Percentiles rank a stretch among this genome's conserved stretches.
These are phyloP conservation scores for Diaporthe capsici DNA, from an alignment of 2,329 filamentous ascomycete genomes.

Conservation along the genomic window DNA sequence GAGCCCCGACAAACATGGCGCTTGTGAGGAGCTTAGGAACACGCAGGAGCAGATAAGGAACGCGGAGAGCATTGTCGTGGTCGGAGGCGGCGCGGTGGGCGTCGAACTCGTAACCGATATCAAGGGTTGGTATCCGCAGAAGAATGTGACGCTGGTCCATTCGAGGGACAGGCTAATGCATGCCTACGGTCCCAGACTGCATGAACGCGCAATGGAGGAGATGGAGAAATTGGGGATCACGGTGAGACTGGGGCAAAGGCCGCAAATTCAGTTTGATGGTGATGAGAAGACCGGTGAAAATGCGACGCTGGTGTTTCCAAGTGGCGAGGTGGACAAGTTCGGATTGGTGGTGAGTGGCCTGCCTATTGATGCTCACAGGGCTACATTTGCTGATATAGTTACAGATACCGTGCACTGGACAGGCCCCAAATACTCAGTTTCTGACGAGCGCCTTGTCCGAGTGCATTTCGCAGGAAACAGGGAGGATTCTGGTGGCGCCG, in stretches of 20 bases:
- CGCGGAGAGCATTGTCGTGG: conserved; percentile 60
- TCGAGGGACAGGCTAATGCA: conserved; percentile 68
- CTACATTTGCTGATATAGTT: neutral
- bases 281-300: conserved; percentile 61
- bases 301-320: conserved; percentile 57
- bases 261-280: conserved; percentile 58
- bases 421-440: conserved; percentile 68
- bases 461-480: conserved; percentile 58
- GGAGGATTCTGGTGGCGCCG: conserved; percentile 66
- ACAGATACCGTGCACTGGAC: conserved; percentile 72
- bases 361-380: conserved; percentile 34
- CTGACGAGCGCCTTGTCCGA: conserved; percentile 59
- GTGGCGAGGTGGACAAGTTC: neutral
- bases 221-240: conserved; percentile 63
- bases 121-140: conserved; percentile 68
- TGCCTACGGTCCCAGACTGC: conserved; percentile 61
- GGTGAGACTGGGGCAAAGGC: conserved; percentile 48
- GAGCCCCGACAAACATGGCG: conserved; percentile 57
- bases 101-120: conserved; percentile 73
- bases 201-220: conserved; percentile 56
- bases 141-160: conserved; percentile 70
- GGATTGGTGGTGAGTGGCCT: conserved; percentile 18
- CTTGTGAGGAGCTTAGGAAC: conserved; percentile 57
- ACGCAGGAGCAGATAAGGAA: conserved; percentile 62
- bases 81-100: conserved; percentile 73